Conservation (phyloP, 306 rosid species). For the Acacia confusa region DNA sequence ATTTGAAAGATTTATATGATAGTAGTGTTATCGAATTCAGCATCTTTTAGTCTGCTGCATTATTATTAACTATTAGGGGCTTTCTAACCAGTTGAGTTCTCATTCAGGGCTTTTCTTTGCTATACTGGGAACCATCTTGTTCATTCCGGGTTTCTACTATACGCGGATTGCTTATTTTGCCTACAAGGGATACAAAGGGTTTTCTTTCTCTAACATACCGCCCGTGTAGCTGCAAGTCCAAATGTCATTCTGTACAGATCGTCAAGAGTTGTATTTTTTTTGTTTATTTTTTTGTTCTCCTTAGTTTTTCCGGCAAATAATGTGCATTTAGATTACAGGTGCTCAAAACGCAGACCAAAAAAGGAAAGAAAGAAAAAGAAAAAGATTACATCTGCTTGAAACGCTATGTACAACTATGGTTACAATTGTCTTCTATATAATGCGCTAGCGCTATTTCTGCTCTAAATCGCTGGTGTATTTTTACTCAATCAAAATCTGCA, state of each 20-base stretch:
- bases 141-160: slow-evolving; percentile 96
- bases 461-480: not conserved
- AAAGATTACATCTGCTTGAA: not conserved
- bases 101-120: slow-evolving; percentile 86
- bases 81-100: slow-evolving; percentile 15
- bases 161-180: slow-evolving; percentile 98
- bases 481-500: not conserved
- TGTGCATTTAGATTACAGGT: slow-evolving; percentile 29
- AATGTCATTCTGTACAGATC: slow-evolving; percentile 37
- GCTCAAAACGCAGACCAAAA: not conserved
- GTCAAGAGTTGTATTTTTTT: slow-evolving; percentile 19
- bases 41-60: not conserved
- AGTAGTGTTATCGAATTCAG: not conserved
- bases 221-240: slow-evolving; percentile 46
- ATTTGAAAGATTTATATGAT: slow-evolving; percentile 9
- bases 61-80: not conserved
- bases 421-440: slow-evolving; percentile 5
- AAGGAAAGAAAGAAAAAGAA: not conserved
- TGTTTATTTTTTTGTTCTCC: not conserved
- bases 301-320: not conserved
- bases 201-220: slow-evolving; percentile 97
- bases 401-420: slow-evolving; percentile 15
- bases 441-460: not conserved
- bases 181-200: slow-evolving; percentile 93
- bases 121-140: slow-evolving; percentile 71